Base-by-base conservation (phyloP, 2,329 filamentous ascomycete genomes). In the Penicillium sp. region DNA sequence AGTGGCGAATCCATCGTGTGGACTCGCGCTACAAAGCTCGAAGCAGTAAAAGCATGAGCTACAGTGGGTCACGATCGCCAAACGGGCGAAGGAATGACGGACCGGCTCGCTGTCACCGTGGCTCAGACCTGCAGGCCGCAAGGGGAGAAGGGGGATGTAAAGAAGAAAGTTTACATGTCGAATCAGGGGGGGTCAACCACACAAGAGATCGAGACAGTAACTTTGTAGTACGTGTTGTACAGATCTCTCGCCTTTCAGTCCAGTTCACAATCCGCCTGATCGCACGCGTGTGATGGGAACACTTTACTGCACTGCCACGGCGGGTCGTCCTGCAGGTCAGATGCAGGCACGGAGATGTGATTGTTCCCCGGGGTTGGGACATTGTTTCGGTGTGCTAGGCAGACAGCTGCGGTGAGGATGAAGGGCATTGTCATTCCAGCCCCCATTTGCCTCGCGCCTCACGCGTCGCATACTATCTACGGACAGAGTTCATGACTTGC, bases 11-110 rank as follows among this genome's bases (percentile, higher is more conserved):
- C 2, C 36, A 23, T 23, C n/a, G 2, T 17, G 8, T 17, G 37
- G 21, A 17, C 23, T 40, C 12, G 12, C 24, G 24, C 20, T 1
- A 37, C 18, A 21, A 12, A 30, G 33, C 33, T 30, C 26, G 24
- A 43, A 33, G 17, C 15, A 32, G 27, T 15, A 33, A 33, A 24
- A 34, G 17, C n/a, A 34, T 32, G 30, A 43, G 41, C 12, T 18
- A 32, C 21, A 33, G 52, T 55, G 52, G 54, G 46, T 55, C 47
- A 48, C 47, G 59, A 63, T 63, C 59, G 56, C 34, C 49, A 53
- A 62, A 61, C 49, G 54, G 56, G 52, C 46, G 34, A 56, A 27
- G 20, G 40, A 21, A 44, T 49, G 49, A 46, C 56, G 56, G 52
- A 54, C 53, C 58, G 55, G 45, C 44, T 51, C 56, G 53, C 51